A percentile compares a stretch with the other conserved stretches of the same genome.
phyloP scores from a whole-genome alignment of 371 early-diverging fungal species.

The Capillidium rhysosporum region DNA sequence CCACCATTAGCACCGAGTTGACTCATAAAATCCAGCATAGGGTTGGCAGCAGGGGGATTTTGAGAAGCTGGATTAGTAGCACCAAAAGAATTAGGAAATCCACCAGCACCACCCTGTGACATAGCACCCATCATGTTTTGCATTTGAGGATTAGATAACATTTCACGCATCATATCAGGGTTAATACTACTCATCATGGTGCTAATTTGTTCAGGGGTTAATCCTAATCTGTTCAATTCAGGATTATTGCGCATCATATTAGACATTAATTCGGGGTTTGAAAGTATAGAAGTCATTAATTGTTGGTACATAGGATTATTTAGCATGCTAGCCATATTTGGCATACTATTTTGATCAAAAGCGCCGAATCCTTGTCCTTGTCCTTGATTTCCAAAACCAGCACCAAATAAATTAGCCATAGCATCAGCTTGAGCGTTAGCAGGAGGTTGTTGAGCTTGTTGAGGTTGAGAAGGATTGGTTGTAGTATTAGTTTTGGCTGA shows the following conservation, averaged over 20 bases:
- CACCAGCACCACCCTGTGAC: conserved; percentile 11
- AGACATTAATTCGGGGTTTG: conserved; percentile 65
- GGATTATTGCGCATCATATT: conserved; percentile 62
- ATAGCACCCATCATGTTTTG: conserved; percentile 29
- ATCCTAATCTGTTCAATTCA: conserved; percentile 62
- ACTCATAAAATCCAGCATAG: not conserved
- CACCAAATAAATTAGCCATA: conserved; percentile 4
- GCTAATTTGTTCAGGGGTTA: conserved; percentile 65
- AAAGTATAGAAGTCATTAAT: conserved; percentile 47
- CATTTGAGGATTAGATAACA: conserved; percentile 69
- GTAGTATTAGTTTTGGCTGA: conserved; percentile 11
- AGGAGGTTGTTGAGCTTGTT: conserved; percentile 13
- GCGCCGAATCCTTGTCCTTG: conserved; percentile 30
- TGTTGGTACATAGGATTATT: not conserved
- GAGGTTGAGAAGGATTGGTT: conserved; percentile 11
- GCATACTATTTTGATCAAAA: conserved; percentile 23
- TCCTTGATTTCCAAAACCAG: conserved; percentile 19
- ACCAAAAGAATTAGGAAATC: conserved; percentile 21
- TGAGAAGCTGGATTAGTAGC: conserved; percentile 6
- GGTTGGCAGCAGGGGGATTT: too few species aligned
- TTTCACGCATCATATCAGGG: conserved; percentile 50
- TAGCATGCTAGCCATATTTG: conserved; percentile 17
- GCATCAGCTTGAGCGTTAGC: conserved; percentile 13
- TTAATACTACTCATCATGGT: conserved; percentile 45
- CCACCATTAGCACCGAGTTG: conserved; percentile 13